These are phyloP conservation scores for Pyracantha coccinea DNA, from an alignment of 331 rosid species.

Conservation along the genomic window DNA sequence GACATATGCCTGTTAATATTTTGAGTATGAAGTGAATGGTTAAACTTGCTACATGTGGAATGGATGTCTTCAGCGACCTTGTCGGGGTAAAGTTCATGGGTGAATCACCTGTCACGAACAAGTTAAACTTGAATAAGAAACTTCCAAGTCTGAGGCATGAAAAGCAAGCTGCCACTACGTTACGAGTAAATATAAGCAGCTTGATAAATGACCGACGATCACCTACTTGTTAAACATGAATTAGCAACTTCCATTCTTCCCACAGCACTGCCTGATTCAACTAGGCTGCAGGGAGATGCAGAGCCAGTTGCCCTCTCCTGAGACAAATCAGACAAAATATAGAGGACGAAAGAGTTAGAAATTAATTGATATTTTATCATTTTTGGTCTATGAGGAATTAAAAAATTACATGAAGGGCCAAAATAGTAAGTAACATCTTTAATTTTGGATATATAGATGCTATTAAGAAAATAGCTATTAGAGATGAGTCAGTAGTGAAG, in stretches of 20 bases:
- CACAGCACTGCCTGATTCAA: constrained; percentile 37
- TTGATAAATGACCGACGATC: constrained; percentile 8
- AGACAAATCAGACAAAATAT: constrained; percentile 13
- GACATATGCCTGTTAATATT: constrained; percentile 43
- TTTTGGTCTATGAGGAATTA: no score
- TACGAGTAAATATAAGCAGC: neutral
- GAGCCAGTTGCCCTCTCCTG: constrained; percentile 49
- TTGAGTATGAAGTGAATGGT: constrained; percentile 39
- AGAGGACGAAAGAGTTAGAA: constrained; percentile 9
- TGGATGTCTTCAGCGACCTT: constrained; percentile 33
- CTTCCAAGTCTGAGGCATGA: neutral
- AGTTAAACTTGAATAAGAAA: no score
- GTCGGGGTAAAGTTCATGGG: constrained; percentile 22
- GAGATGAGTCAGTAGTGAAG: neutral
- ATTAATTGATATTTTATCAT: neutral
- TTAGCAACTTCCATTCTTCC: constrained; percentile 31
- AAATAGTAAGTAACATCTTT: neutral
- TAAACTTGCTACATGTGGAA: constrained; percentile 32
- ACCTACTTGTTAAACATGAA: constrained; percentile 54
- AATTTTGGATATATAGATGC: neutral
- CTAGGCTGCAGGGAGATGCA: constrained; percentile 23
- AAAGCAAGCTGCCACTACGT: neutral
- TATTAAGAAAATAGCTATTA: neutral
- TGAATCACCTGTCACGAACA: constrained; percentile 43
- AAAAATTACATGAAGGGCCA: no score